Evolutionary conservation across 768 basidiomycete species (phyloP).

Genomic region (Pulveroboletus sp.): DNA sequence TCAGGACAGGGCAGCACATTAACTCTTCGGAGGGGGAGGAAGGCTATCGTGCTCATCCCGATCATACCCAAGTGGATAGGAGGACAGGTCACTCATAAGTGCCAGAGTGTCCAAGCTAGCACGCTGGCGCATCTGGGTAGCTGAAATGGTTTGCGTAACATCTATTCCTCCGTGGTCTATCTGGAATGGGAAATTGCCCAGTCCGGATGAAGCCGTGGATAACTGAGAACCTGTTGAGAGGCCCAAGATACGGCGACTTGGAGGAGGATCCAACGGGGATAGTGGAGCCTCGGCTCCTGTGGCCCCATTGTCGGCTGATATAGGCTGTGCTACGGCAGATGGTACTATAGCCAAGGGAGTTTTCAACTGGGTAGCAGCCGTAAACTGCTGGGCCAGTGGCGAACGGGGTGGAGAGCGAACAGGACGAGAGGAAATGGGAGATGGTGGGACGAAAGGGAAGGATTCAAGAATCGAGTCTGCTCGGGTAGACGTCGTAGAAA

Average conservation of each 20-base stretch:
- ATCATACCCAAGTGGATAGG: conserved; percentile 79
- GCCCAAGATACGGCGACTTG: conserved; percentile 57
- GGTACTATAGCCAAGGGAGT: background rate
- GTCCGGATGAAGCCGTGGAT: conserved; percentile 74
- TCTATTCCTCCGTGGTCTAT: conserved; percentile 60
- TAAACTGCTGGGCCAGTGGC: conserved; percentile 58
- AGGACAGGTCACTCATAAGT: conserved; percentile 74
- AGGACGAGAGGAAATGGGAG: conserved; percentile 80
- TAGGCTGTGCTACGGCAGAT: background rate
- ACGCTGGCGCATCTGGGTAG: conserved; percentile 49
- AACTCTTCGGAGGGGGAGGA: conserved; percentile 25
- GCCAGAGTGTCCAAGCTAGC: conserved; percentile 85
- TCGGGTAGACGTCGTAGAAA: conserved; percentile 63
- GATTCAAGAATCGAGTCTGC: conserved; percentile 84
- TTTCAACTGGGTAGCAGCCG: conserved; percentile 25
- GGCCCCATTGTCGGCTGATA: conserved; percentile 7
- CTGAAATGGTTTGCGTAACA: conserved; percentile 28
- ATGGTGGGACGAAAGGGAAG: conserved; percentile 87
- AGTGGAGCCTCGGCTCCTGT: conserved; percentile 33
- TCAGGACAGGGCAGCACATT: conserved; percentile 3
- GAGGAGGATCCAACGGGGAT: conserved; percentile 40
- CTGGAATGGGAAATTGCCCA: conserved; percentile 84
- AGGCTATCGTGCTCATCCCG: conserved; percentile 27
- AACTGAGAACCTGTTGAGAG: conserved; percentile 73
- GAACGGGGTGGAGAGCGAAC: conserved; percentile 71